phyloP scores from a whole-genome alignment of 345 rosid species.

The Punica granatum region DNA sequence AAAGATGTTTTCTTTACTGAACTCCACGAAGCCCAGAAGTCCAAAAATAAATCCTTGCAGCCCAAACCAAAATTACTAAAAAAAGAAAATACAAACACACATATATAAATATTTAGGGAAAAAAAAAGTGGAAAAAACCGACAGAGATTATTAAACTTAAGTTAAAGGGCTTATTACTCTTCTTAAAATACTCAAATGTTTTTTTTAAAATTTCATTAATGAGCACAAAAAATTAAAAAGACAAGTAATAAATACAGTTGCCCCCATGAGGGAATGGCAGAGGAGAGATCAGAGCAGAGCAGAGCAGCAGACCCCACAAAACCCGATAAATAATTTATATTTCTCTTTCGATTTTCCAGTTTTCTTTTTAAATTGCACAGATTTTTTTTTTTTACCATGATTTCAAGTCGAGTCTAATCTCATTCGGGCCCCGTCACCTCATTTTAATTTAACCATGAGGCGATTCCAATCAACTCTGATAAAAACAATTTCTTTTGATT shows the following conservation, averaged over 20 bases:
- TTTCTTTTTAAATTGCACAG: too few species aligned
- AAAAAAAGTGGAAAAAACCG: too few species aligned
- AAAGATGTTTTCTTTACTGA: slow-evolving; percentile 12
- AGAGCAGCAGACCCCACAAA: background rate
- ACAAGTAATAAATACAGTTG: slow-evolving; percentile 12
- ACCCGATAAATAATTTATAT: background rate
- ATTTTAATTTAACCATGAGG: too few species aligned
- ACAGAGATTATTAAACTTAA: too few species aligned
- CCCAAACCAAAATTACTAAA: background rate
- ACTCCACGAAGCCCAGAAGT: background rate
- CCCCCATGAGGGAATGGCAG: slow-evolving; percentile 12
- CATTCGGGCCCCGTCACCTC: too few species aligned
- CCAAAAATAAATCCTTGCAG: slow-evolving; percentile 4
- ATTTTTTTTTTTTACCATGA: too few species aligned
- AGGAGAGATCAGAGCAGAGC: slow-evolving; percentile 1
- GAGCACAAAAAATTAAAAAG: background rate
- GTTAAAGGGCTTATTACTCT: background rate
- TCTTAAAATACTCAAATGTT: background rate
- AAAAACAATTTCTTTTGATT: too few species aligned
- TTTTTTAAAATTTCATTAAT: background rate
- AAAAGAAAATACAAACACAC: too few species aligned
- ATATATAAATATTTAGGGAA: too few species aligned
- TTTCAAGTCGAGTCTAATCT: too few species aligned
- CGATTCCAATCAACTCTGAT: too few species aligned
- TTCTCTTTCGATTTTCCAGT: too few species aligned